These are phyloP conservation scores for Discostella stelligeroides DNA, from an alignment of 108 stramenopile species.

Conservation along the genomic window DNA sequence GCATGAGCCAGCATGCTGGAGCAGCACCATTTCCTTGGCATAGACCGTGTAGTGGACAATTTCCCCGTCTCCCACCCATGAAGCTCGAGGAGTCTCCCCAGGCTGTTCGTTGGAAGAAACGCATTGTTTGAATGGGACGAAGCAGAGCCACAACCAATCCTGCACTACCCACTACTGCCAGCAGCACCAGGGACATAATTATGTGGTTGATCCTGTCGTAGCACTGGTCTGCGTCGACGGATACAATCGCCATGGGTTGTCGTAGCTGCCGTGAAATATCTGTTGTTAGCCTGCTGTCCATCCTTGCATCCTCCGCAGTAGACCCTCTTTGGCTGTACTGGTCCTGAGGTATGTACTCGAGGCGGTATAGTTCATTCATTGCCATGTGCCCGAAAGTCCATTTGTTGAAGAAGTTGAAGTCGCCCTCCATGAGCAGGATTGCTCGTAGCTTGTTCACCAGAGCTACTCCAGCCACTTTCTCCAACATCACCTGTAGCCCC, in stretches of 20 bases:
- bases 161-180: neutral
- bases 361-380: too few relatives aligned
- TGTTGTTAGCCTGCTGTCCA: constrained; percentile 1
- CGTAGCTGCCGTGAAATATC: constrained; percentile 2
- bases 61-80: constrained; percentile 2
- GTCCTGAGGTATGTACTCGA: too few relatives aligned
- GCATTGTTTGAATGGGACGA: neutral
- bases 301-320: constrained; percentile 13
- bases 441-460: constrained; percentile 18
- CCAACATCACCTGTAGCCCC: too few relatives aligned
- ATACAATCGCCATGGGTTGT: neutral
- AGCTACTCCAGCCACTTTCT: constrained; percentile 18
- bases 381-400: neutral
- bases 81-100: too few relatives aligned
- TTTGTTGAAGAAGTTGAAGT: constrained; percentile 5
- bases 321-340: too few relatives aligned
- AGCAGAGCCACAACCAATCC: neutral
- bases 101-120: constrained; percentile 11
- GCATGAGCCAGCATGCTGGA: too few relatives aligned
- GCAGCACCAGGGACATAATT: neutral
- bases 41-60: neutral
- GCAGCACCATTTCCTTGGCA: constrained; percentile 12
- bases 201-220: constrained; percentile 14
- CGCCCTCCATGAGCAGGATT: too few relatives aligned
- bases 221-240: constrained; percentile 5